Conservation (phyloP, 352 stramenopile species). For the Saprolegnia parasitica region DNA sequence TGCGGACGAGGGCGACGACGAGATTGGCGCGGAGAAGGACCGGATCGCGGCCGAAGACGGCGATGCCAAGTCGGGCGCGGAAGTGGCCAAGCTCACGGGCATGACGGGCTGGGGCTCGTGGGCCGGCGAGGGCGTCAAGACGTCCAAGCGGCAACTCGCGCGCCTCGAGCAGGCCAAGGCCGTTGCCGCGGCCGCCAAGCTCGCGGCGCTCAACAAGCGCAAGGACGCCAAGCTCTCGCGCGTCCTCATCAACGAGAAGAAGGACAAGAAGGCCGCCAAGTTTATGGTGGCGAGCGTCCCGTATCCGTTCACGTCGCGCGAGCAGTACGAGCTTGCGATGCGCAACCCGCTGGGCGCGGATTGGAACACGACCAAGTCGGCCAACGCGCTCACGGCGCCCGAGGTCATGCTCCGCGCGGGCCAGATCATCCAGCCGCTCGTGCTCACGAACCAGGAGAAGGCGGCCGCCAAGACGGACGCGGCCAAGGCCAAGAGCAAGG, state of each 20-base stretch:
- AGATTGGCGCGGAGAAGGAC: conserved; percentile 93
- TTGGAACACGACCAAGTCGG: conserved; percentile 92
- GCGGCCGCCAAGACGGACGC: conserved; percentile 60
- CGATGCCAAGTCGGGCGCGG: conserved; percentile 64
- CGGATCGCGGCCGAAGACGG: conserved; percentile 55
- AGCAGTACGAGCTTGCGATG: conserved; percentile 97
- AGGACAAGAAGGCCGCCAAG: conserved; percentile 84
- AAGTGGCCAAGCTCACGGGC: conserved; percentile 73
- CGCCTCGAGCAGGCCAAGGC: conserved; percentile 76
- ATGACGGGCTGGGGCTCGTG: conserved; percentile 90
- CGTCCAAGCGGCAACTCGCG: conserved; percentile 79
- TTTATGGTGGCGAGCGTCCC: conserved; percentile 88
- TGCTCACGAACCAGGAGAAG: conserved; percentile 79
- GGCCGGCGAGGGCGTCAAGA: conserved; percentile 72
- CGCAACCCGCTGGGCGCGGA: conserved; percentile 89
- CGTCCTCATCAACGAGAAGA: conserved; percentile 85
- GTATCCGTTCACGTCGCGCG: conserved; percentile 95
- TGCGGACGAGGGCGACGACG: conserved; percentile 85
- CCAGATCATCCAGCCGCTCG: conserved; percentile 92
- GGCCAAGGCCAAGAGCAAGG: conserved; percentile 34
- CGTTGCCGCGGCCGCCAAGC: conserved; percentile 58
- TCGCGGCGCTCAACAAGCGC: conserved; percentile 56
- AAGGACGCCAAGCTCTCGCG: conserved; percentile 66
- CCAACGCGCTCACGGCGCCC: conserved; percentile 90
- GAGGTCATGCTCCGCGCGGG: conserved; percentile 91